Evolutionary conservation across 2,329 filamentous ascomycete genomes (phyloP).

Genomic region (Corynespora cassiicola): DNA sequence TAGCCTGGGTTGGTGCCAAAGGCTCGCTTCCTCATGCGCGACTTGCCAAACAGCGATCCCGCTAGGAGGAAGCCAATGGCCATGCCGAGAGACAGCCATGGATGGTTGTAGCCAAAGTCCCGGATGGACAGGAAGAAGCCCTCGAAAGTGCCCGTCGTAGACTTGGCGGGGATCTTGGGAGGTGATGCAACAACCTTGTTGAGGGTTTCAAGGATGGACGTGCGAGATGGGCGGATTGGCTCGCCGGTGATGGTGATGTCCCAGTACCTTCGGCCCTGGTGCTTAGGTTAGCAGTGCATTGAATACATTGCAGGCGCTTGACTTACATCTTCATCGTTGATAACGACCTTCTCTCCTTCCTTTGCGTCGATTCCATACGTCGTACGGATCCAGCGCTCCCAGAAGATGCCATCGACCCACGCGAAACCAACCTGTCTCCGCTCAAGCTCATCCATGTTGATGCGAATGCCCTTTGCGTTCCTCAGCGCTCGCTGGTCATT

Average conservation of each 20-base stretch:
- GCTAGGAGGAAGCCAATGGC: slow-evolving; percentile 64
- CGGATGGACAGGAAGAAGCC: slow-evolving; percentile 66
- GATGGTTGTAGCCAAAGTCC: slow-evolving; percentile 51
- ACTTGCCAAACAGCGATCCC: slow-evolving; percentile 42
- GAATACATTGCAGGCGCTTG: slow-evolving; percentile 1
- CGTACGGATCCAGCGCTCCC: slow-evolving; percentile 95
- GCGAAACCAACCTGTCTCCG: slow-evolving; percentile 92
- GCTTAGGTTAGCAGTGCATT: slow-evolving; percentile 10
- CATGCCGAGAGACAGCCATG: slow-evolving; percentile 58
- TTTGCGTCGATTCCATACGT: slow-evolving; percentile 89
- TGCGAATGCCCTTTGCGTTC: slow-evolving; percentile 86
- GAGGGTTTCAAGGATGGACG: slow-evolving; percentile 87
- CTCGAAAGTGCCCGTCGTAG: slow-evolving; percentile 74
- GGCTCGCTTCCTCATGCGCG: slow-evolving; percentile 40
- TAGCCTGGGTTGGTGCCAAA: slow-evolving; percentile 64
- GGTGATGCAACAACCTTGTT: slow-evolving; percentile 73
- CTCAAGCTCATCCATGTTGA: slow-evolving; percentile 87
- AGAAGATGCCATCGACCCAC: slow-evolving; percentile 96
- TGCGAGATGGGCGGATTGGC: slow-evolving; percentile 85
- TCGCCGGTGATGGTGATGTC: slow-evolving; percentile 89
- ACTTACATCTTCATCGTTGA: slow-evolving; percentile 96
- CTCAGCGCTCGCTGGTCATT: slow-evolving; percentile 86
- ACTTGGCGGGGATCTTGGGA: slow-evolving; percentile 76
- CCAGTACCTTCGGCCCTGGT: slow-evolving; percentile 90
- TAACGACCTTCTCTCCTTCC: slow-evolving; percentile 89